Percentiles rank a stretch among this genome's conserved stretches.
phyloP scores from a whole-genome alignment of 2,329 filamentous ascomycete genomes.

The Ascomycota sp. region DNA sequence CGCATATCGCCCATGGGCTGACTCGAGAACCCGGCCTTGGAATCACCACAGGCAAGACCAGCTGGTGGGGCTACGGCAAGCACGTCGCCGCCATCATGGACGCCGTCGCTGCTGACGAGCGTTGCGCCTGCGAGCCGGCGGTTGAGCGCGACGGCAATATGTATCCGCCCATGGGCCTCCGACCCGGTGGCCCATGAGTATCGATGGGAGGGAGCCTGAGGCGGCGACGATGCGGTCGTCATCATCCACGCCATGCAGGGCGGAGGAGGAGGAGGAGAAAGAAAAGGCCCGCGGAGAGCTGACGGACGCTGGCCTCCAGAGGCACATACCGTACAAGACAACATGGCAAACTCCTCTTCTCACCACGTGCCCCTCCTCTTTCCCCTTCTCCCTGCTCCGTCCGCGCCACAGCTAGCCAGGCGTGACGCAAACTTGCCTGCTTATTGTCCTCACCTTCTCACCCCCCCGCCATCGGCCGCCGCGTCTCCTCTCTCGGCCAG shows the following conservation, averaged over 20 bases:
- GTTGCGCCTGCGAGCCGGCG: constrained; percentile 46
- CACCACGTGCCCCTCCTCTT: neutral
- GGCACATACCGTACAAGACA: too few relatives aligned
- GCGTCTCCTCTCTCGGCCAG: constrained; percentile 52
- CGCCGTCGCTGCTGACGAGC: constrained; percentile 30
- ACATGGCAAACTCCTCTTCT: neutral
- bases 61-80: constrained; percentile 45
- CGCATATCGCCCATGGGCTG: too few relatives aligned
- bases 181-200: constrained; percentile 6
- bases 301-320: too few relatives aligned
- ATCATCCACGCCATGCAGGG: too few relatives aligned
- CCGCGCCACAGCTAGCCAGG: too few relatives aligned
- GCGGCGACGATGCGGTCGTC: neutral
- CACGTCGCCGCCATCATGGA: constrained; percentile 44
- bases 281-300: too few relatives aligned
- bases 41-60: constrained; percentile 25
- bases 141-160: constrained; percentile 37
- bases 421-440: neutral
- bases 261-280: too few relatives aligned
- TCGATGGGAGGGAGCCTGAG: constrained; percentile 6
- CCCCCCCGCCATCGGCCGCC: constrained; percentile 14
- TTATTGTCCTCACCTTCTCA: constrained; percentile 8
- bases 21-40: too few relatives aligned
- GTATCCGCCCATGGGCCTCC: constrained; percentile 42
- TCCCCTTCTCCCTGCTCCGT: too few relatives aligned